These are phyloP conservation scores for Syzygium malaccense DNA, from an alignment of 441 rosid species.

Conservation along the genomic window DNA sequence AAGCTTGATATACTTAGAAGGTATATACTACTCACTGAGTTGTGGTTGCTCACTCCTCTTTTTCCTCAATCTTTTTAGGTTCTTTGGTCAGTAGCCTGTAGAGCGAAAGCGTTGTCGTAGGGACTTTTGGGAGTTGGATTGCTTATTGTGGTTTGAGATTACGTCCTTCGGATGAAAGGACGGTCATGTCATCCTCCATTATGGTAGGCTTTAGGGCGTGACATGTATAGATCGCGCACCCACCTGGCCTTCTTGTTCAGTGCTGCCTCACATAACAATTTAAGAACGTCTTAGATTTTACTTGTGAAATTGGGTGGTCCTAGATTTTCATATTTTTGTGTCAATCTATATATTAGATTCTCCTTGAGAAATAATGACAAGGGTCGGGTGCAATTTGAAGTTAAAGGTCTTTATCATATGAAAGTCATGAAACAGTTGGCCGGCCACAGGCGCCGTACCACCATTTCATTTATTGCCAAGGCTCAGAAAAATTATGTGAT, in stretches of 20 bases:
- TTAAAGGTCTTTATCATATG: background rate
- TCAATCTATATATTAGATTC: background rate
- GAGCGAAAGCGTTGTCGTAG: too few species aligned
- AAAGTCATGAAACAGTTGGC: background rate
- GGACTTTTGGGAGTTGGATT: too few species aligned
- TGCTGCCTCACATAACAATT: background rate
- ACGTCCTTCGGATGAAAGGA: too few species aligned
- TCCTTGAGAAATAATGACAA: background rate
- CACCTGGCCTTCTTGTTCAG: background rate
- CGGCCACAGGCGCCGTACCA: background rate
- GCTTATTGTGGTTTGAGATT: too few species aligned
- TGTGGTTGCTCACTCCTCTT: too few species aligned
- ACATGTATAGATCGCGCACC: background rate
- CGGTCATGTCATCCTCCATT: too few species aligned
- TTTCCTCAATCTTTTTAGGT: too few species aligned
- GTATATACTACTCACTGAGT: too few species aligned
- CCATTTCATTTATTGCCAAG: background rate
- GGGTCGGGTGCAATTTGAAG: background rate
- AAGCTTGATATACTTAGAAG: too few species aligned
- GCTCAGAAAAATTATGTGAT: background rate
- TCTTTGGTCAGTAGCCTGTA: too few species aligned
- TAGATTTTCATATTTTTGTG: background rate
- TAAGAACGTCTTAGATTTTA: background rate
- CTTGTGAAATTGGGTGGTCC: background rate
- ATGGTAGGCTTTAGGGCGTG: too few species aligned